These are phyloP conservation scores for Silene noctiflora DNA, from an alignment of 179 eudicot species.

Conservation along the genomic window DNA sequence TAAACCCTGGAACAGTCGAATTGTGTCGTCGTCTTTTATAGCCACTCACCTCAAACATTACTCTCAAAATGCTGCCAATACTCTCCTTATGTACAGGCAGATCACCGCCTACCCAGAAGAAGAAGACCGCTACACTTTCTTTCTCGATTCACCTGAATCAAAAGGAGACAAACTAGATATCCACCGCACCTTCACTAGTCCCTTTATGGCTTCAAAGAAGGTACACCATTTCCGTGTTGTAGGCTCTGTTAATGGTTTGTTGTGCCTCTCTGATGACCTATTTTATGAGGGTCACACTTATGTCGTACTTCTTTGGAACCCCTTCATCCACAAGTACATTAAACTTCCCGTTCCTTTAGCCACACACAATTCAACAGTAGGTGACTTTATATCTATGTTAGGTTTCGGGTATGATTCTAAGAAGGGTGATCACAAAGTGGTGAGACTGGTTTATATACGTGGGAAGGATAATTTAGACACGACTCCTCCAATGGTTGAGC, in stretches of 20 bases:
- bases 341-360: constrained; percentile 15
- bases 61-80: constrained; percentile 17
- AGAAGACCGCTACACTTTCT: neutral
- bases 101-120: neutral
- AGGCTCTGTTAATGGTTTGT: constrained; percentile 17
- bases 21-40: constrained; percentile 19
- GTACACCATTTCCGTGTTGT: neutral
- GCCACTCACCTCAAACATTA: constrained; percentile 6
- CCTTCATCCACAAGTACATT: constrained; percentile 20
- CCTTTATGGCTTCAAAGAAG: neutral
- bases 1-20: constrained; percentile 17
- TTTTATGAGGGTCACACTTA: constrained; percentile 11
- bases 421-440: constrained; percentile 23
- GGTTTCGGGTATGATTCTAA: constrained; percentile 31
- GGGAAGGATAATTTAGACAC: neutral
- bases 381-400: constrained; percentile 15
- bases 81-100: constrained; percentile 6
- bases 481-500: constrained; percentile 16
- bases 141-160: neutral
- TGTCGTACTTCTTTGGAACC: constrained; percentile 20
- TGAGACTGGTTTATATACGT: constrained; percentile 17
- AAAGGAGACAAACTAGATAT: neutral
- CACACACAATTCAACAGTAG: neutral
- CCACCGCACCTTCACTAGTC: constrained; percentile 5
- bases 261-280: constrained; percentile 23